Conservation (phyloP, 2,329 filamentous ascomycete species). For the Colletotrichum sublineola region DNA sequence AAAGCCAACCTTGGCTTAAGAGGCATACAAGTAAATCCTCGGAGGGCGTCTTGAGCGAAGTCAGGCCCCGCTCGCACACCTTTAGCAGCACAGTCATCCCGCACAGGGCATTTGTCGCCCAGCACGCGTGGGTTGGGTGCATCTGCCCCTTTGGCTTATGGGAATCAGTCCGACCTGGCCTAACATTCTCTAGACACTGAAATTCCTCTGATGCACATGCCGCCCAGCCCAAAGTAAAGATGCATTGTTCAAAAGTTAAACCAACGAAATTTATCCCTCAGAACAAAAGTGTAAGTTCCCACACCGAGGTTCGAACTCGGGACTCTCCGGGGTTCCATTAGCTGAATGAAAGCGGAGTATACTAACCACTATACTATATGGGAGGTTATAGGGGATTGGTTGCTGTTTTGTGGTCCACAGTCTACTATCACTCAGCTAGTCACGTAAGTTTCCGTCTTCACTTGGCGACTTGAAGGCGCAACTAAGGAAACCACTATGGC, state of each 20-base stretch:
- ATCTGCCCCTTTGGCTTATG: neutral
- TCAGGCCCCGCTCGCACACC: neutral
- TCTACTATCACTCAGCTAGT: too few species aligned
- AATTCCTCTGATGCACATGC: too few species aligned
- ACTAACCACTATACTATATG: conserved; percentile 39
- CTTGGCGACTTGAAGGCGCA: too few species aligned
- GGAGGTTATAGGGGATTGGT: neutral
- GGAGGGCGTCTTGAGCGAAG: neutral
- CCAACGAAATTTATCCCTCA: too few species aligned
- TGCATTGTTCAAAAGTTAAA: too few species aligned
- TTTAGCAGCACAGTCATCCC: neutral
- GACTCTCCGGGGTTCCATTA: conserved; percentile 24
- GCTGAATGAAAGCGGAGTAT: conserved; percentile 35
- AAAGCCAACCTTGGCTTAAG: neutral
- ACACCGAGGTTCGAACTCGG: conserved; percentile 39
- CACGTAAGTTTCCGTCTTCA: too few species aligned
- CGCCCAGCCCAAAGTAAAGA: too few species aligned
- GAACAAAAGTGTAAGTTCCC: neutral
- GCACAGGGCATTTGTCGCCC: neutral
- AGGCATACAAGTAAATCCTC: neutral
- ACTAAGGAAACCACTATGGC: too few species aligned
- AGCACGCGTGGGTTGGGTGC: too few species aligned
- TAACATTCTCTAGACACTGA: too few species aligned
- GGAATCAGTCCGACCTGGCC: too few species aligned
- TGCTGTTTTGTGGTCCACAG: too few species aligned